Base-by-base conservation (phyloP, 2,329 filamentous ascomycete species). In the Penicillium sp. region DNA sequence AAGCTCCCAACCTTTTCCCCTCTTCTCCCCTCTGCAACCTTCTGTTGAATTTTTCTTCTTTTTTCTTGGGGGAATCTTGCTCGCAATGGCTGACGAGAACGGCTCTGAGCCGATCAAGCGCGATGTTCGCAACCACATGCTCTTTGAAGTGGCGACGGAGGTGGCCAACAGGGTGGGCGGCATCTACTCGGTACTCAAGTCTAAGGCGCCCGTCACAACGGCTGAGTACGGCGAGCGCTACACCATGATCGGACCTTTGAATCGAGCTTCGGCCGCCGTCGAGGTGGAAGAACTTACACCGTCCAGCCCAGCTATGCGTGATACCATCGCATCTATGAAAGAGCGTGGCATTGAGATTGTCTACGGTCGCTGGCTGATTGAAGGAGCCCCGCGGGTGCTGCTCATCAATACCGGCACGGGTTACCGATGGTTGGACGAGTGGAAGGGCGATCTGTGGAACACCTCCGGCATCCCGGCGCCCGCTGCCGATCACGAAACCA, bases 171-270 rank as follows among this genome's bases (percentile, higher is more conserved):
- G 95, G 84, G 95, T 99, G 60, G 95, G 95, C 72, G 95, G 95
- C 69, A 99, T 99, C 79, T 99, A 99, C 82, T 98, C 93, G 16
- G 95, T 99, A 64, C 88, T 99, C 78, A 99, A 99, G 79, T 99
- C 95, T 60, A 99, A 99, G 78, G 93, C 95, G 37, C 93, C 95
- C 50, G 95, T 98, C 60, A 98, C 95, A 44, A 97, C 93, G 1
- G 92, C 92, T 60, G 95, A 99, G 77, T 99, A 98, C 95, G 95
- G 95, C 77, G 92, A 96, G 58, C 87, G 91, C 65, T 99, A 99
- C 78, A 96, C 91, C 27, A 85, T 98, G 64, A 93, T 99, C 74
- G 95, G 95, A 2, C 95, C 95, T 57, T 87, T 96, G 73, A 97
- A 98, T 79, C 88, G 90, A 73, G 85, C 89, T 68, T 97, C 95